Evolutionary conservation across 768 basidiomycete species (phyloP).

Genomic region (Russula lepida): DNA sequence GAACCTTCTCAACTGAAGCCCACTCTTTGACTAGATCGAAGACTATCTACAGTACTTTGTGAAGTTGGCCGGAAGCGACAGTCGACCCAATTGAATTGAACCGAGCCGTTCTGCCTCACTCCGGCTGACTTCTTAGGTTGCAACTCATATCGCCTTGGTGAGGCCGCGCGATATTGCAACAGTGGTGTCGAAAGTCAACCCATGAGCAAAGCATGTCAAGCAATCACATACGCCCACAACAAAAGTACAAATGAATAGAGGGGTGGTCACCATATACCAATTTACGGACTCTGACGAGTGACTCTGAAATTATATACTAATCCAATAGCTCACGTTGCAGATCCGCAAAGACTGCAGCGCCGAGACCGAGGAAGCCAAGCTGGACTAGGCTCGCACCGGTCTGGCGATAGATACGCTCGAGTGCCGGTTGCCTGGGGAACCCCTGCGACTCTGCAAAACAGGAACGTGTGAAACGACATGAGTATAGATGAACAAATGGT

Average conservation of each 20-base stretch:
- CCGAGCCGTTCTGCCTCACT: no score
- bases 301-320: not conserved
- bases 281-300: not conserved
- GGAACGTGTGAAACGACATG: not conserved
- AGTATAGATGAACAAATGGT: not conserved
- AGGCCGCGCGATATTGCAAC: no score
- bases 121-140: no score
- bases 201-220: no score
- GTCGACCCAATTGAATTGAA: no score
- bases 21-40: no score
- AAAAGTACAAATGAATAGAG: slow-evolving; percentile 14
- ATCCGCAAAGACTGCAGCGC: slow-evolving; percentile 75
- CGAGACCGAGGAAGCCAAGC: slow-evolving; percentile 63
- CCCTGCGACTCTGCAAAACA: slow-evolving; percentile 61
- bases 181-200: no score
- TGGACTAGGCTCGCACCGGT: slow-evolving; percentile 59
- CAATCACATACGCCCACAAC: not conserved
- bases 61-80: no score
- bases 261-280: slow-evolving; percentile 13
- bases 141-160: no score
- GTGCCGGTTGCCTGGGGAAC: slow-evolving; percentile 55
- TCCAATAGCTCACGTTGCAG: slow-evolving; percentile 68
- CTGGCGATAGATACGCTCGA: slow-evolving; percentile 75
- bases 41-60: no score
- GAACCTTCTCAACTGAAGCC: no score